Conservation (phyloP, 768 basidiomycete species). For the Boletellus emodensis region DNA sequence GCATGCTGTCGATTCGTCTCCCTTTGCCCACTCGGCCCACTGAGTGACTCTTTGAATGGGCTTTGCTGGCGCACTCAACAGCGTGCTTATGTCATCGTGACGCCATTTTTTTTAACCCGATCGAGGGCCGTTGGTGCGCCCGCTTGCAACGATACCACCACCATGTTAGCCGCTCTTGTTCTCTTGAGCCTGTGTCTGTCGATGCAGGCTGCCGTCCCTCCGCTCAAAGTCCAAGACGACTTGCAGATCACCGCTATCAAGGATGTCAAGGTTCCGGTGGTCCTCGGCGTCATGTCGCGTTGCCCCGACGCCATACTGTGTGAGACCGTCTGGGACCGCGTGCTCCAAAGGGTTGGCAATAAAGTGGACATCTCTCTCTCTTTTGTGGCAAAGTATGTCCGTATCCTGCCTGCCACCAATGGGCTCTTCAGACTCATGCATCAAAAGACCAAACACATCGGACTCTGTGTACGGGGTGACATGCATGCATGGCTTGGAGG, state of each 20-base stretch:
- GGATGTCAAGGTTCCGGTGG: slow-evolving; percentile 45
- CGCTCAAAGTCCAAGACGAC: slow-evolving; percentile 21
- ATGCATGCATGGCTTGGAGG: slow-evolving; percentile 76
- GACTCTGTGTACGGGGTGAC: slow-evolving; percentile 72
- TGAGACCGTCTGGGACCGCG: slow-evolving; percentile 71
- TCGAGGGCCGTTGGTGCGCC: background rate
- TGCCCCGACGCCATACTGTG: slow-evolving; percentile 84
- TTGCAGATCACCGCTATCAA: slow-evolving; percentile 9
- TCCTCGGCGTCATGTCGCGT: slow-evolving; percentile 61
- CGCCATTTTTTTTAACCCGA: slow-evolving; percentile 15
- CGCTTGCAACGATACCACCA: slow-evolving; percentile 13
- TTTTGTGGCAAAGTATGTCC: slow-evolving; percentile 70
- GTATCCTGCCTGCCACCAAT: background rate
- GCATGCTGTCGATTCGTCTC: slow-evolving; percentile 13
- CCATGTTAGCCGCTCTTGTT: slow-evolving; percentile 19
- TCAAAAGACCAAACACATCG: slow-evolving; percentile 53
- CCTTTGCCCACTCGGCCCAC: background rate
- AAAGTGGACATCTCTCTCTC: slow-evolving; percentile 68
- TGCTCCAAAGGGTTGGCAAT: slow-evolving; percentile 54
- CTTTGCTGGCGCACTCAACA: background rate
- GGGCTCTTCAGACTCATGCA: slow-evolving; percentile 8
- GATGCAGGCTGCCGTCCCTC: slow-evolving; percentile 11
- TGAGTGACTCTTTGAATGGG: slow-evolving; percentile 1
- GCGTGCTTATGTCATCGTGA: slow-evolving; percentile 27
- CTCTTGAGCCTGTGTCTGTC: slow-evolving; percentile 15